Base-by-base conservation (phyloP, 2,329 filamentous ascomycete genomes). In the Ophiognomonia clavigignenti-juglandacearum region DNA sequence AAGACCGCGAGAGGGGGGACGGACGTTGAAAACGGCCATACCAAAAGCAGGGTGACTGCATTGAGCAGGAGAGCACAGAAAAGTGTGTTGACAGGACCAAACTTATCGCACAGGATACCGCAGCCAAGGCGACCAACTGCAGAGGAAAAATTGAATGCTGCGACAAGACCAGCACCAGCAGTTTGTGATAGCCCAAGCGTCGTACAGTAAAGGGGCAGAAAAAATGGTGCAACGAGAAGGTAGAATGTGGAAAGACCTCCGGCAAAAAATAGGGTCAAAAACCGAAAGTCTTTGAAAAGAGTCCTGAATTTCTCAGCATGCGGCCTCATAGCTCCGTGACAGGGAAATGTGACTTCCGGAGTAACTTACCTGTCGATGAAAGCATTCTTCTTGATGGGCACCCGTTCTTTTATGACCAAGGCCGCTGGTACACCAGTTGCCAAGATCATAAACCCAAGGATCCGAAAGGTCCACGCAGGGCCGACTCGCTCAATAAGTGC, bases 101-200 rank as follows among this genome's bases (percentile, higher is more conserved):
- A 56, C 2, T 54, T 59, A 56, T 84, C 80, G 50, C 74, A 77
- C 2, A 72, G 59, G 19, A 77, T 64, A 1, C 81, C 80, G 32
- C 72, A 75, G 3, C 68, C 48, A 10, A 85, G 66, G 6, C 81
- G 68, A 0, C 81, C 80, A 4, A 80, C 56, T 0, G 79, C 79
- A 0, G 80, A 82, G 0, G 77, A 71, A 20, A 80, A 73, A 59
- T 79, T 82, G 65, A 82, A 85, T 1, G 71, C 78, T 0, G 80
- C 80, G 0, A 84, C 68, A 0, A 84, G 63, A 10, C 66, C 77
- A 0, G 80, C 80, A 0, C 79, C 80, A 0, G 69, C 70, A 7
- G 65, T 65, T 1, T 77, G 70, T 0, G 71, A 68, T 7, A 83
- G 63, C 0, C 76, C 75, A n/a, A 84, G 65, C 0, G 77, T 76